Base-by-base conservation (phyloP, 805 yeast species). In the Ogataea degrootiae region DNA sequence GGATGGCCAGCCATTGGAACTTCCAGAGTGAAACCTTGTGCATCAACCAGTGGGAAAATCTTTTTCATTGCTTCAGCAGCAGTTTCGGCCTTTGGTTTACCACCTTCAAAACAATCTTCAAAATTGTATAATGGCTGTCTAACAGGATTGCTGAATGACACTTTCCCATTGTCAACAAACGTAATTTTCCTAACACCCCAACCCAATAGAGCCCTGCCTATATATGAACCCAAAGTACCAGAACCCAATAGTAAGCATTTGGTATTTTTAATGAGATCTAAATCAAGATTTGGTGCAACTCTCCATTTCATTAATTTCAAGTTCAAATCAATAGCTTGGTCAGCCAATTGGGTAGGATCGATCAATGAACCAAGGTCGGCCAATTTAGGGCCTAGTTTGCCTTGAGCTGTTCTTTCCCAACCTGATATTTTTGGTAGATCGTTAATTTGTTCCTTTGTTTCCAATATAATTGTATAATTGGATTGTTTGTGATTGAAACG, bases 1-100 rank as follows among this genome's bases (percentile, higher is more conserved):
- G 94, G 85, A 63, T 94, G 99, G 0, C 98, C 99, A 21, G 90
- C 87, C 99, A 94, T 94, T 1, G 99, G 98, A 3, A 94, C 87
- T 50, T 85, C 92, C 31, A 94, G 55, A 31, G 70, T 68, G 42
- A 71, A 63, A 0, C 97, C 98, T 6, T 58, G 48, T 0, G 90
- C 68, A 23, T 76, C 69, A 7, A 87, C 88, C 0, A 87, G 76
- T 0, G 99, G 99, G 53, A 85, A 91, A 1, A 94, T 82, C 55
- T 74, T 78, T 53, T 75, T 77, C 53, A 94, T 64, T 0, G 89
- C 77, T 16, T 69, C 73, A 0, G 96, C 94, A 0, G 98, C 98
- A 6, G 82, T 70, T 33, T 63, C 63, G 0, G 98, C 96, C 61
- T 94, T 94, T n/a, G 71, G 70, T 37, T 73, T 73, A 0, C 96